Base-by-base conservation (phyloP, 768 basidiomycete species). In the Dioszegia aurantiaca region DNA sequence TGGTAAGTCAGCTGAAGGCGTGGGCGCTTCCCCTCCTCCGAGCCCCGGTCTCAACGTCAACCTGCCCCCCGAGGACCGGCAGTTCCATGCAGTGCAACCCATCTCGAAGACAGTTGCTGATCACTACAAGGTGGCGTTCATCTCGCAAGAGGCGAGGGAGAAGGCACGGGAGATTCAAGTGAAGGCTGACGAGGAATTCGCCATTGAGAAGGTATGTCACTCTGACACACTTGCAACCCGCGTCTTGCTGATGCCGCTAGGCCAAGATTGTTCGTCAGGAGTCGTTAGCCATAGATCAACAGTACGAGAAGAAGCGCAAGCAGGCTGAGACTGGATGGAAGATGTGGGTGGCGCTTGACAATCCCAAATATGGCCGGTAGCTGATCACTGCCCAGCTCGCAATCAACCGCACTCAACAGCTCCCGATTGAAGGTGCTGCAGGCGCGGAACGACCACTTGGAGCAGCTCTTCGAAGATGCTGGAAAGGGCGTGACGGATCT, bases 161-260 rank as follows among this genome's bases (percentile, higher is more conserved):
- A 99, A 99, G 80, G 93, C 91, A 0, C 82, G 95, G 8, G 95
- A 99, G 79, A 92, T 99, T 61, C 87, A 83, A 63, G 90, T 97
- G 60, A 99, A 99, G 78, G 94, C 95, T 0, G 92, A 99, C 62
- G 93, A 98, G 77, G 94, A 99, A 79, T 98, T 98, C 74, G 88
- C 94, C 19, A 98, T 99, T 65, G 95, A 99, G 77, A 99, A 99
- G 84, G 93, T 79, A 51, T 21, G 76, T 59, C 53, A n/a, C 10
- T 9, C 17, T 37, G 12, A 9, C 10, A 24, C 17, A n/a, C n/a
- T 33, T 33, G 23, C n/a, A 6, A 17, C 26, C 17, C 17, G n/a
- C 33, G 33, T 6, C 33, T 33, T 14, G 43, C 53, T 52, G 33
- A 53, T 56, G 17, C 21, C 17, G 12, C 4, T 71, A 97, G 93